phyloP scores from a whole-genome alignment of 2,329 filamentous ascomycete species.

The Chaetomiaceae sp. region DNA sequence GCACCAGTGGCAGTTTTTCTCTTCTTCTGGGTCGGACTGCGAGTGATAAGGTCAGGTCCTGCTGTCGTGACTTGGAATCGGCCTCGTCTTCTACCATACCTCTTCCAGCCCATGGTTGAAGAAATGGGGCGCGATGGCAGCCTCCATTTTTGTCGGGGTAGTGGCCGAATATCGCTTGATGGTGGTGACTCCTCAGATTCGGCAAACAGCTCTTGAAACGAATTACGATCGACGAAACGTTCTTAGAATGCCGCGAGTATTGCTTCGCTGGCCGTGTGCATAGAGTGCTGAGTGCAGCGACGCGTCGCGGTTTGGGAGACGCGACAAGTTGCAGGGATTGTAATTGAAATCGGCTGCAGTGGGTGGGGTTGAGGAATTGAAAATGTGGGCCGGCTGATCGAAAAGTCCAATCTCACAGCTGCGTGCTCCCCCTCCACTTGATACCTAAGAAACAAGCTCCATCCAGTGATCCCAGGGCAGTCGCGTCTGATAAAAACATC shows the following conservation, averaged over 20 bases:
- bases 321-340: conserved; percentile 9
- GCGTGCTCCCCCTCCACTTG: too few species aligned
- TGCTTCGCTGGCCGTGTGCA: too few species aligned
- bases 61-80: not conserved
- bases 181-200: too few species aligned
- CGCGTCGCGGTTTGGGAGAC: conserved; percentile 9
- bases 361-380: not conserved
- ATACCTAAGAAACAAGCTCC: too few species aligned
- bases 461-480: too few species aligned
- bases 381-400: not conserved
- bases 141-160: conserved; percentile 16
- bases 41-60: not conserved
- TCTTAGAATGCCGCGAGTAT: too few species aligned
- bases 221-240: too few species aligned
- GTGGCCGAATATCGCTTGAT: too few species aligned
- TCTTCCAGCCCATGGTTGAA: conserved; percentile 41
- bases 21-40: conserved; percentile 34
- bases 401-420: not conserved
- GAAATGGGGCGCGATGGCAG: conserved; percentile 38
- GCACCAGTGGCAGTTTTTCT: conserved; percentile 54
- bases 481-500: too few species aligned
- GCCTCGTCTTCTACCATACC: conserved; percentile 6
- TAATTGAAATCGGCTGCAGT: not conserved
- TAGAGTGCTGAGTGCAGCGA: not conserved
- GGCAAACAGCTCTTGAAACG: too few species aligned